Conservation (phyloP, 179 eudicot genomes). For the Carnegiea gigantea region DNA sequence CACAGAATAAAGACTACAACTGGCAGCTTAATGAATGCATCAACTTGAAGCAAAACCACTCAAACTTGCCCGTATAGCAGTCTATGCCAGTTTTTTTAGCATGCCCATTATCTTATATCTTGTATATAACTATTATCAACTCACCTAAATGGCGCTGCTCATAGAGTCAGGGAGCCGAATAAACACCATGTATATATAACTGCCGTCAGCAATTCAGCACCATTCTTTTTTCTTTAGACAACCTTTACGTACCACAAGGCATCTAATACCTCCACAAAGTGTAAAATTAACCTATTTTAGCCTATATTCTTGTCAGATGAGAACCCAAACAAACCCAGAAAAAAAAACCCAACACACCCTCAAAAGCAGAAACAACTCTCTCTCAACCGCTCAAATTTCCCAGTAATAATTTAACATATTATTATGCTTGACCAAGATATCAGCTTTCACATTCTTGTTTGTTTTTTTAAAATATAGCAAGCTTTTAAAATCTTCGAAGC, state of each 20-base stretch:
- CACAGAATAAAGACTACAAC: constrained; percentile 3
- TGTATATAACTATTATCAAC: background rate
- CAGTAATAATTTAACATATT: background rate
- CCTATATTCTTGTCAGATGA: constrained; percentile 3
- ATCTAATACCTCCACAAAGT: constrained; percentile 31
- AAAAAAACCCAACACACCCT: background rate
- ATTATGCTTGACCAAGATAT: background rate
- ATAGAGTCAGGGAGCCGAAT: background rate
- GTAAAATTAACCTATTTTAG: background rate
- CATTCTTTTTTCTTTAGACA: background rate
- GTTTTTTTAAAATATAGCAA: background rate
- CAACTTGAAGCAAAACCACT: background rate
- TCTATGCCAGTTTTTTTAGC: background rate
- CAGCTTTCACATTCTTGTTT: background rate
- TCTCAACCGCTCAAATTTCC: constrained; percentile 23
- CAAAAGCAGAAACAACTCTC: constrained; percentile 11
- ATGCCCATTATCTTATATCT: constrained; percentile 12
- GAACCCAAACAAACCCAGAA: background rate
- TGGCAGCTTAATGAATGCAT: background rate
- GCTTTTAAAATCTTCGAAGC: background rate
- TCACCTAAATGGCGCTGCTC: background rate
- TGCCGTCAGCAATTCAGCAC: constrained; percentile 6
- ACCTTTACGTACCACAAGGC: constrained; percentile 15
- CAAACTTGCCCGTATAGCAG: background rate
- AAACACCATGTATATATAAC: background rate